Conservation (phyloP, 352 stramenopile species). For the Aphanomyces invadans region DNA sequence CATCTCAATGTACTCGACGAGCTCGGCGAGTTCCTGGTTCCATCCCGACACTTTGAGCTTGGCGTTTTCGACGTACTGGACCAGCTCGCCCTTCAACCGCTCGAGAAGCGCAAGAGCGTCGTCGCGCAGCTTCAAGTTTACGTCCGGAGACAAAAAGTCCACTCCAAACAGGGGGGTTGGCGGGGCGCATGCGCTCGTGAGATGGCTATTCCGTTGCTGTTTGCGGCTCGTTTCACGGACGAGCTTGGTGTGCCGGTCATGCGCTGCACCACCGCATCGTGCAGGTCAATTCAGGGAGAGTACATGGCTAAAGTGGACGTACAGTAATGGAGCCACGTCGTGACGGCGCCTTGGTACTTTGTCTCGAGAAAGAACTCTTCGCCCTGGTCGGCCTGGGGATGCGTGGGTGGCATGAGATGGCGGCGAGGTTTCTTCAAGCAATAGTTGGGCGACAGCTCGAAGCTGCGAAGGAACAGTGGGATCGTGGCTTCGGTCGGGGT, state of each 20-base stretch:
- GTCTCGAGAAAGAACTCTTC: constrained; percentile 61
- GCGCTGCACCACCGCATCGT: not conserved
- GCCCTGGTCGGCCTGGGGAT: constrained; percentile 23
- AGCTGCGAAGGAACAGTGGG: constrained; percentile 64
- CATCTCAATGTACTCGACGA: constrained; percentile 65
- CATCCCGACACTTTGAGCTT: constrained; percentile 53
- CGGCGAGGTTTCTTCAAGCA: constrained; percentile 59
- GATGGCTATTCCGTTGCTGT: not conserved
- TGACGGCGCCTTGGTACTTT: constrained; percentile 51
- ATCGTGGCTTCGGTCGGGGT: constrained; percentile 49
- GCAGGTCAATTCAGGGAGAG: not conserved
- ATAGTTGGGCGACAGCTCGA: constrained; percentile 64
- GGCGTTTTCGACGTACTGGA: constrained; percentile 50
- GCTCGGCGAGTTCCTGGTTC: constrained; percentile 51
- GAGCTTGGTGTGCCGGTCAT: constrained; percentile 11
- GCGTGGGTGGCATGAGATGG: constrained; percentile 32
- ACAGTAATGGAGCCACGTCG: constrained; percentile 29
- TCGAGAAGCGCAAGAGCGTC: constrained; percentile 41
- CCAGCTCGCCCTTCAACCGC: constrained; percentile 46
- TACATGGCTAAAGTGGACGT: not conserved
- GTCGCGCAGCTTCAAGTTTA: constrained; percentile 57
- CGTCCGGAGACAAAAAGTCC: constrained; percentile 52
- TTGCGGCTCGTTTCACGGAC: not conserved
- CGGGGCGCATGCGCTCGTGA: constrained; percentile 35
- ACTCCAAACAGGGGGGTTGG: constrained; percentile 43